Evolutionary conservation across 2,329 filamentous ascomycete genomes (phyloP).

Genomic region (Onygenales sp.): DNA sequence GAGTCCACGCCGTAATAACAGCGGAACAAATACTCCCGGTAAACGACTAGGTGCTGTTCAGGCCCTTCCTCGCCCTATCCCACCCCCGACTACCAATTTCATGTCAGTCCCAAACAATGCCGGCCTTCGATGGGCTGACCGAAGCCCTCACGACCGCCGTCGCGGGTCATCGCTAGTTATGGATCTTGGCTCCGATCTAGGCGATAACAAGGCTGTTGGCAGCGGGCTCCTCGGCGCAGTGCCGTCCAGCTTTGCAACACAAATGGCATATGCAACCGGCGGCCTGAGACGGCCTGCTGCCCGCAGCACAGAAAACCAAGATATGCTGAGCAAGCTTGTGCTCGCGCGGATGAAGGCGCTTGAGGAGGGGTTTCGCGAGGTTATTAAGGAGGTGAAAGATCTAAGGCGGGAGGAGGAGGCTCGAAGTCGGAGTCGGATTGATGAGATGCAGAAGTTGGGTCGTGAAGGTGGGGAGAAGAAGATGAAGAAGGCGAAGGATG

Average conservation of each 20-base stretch:
- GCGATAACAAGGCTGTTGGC: slow-evolving; percentile 51
- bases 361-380: slow-evolving; percentile 81
- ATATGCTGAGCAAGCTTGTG: slow-evolving; percentile 70
- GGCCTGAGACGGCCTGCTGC: slow-evolving; percentile 40
- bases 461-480: not conserved
- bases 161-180: slow-evolving; percentile 59
- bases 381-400: slow-evolving; percentile 70
- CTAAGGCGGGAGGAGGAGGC: slow-evolving; percentile 35
- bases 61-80: slow-evolving; percentile 47
- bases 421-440: not conserved
- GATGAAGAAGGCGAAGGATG: not conserved
- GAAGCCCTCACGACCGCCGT: slow-evolving; percentile 24
- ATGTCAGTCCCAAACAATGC: slow-evolving; percentile 49
- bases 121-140: slow-evolving; percentile 42
- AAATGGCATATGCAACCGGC: slow-evolving; percentile 65
- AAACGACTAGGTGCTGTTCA: slow-evolving; percentile 24
- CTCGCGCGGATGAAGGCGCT: slow-evolving; percentile 86
- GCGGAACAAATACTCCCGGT: not conserved
- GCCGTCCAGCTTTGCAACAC: slow-evolving; percentile 69
- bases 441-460: not conserved
- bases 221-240: slow-evolving; percentile 55
- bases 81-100: slow-evolving; percentile 42
- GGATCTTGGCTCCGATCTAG: slow-evolving; percentile 64
- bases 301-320: slow-evolving; percentile 48
- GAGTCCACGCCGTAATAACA: no score